These are phyloP conservation scores for Colletotrichum sp. DNA, from an alignment of 2,329 filamentous ascomycete species.

Conservation along the genomic window DNA sequence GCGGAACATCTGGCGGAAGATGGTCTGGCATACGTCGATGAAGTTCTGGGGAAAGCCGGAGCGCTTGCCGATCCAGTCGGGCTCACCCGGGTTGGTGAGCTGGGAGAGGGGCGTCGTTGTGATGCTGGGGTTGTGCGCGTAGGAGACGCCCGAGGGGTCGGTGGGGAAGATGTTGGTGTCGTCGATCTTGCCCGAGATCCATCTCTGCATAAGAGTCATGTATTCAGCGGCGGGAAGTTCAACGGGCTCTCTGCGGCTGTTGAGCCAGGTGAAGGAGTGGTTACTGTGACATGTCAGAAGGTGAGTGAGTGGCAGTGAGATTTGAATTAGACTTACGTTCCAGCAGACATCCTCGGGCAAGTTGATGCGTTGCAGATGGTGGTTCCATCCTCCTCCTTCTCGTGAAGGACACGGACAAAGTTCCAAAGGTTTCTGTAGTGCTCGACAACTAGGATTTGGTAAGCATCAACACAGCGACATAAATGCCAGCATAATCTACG, in stretches of 20 bases:
- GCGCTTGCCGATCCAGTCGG: constrained; percentile 86
- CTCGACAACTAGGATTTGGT: constrained; percentile 73
- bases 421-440: constrained; percentile 89
- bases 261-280: constrained; percentile 96
- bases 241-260: constrained; percentile 84
- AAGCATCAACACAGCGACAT: neutral
- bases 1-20: constrained; percentile 98
- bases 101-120: constrained; percentile 65
- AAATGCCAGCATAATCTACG: constrained; percentile 25
- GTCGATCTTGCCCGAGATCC: constrained; percentile 95
- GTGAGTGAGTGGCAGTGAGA: neutral
- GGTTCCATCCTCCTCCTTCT: constrained; percentile 78
- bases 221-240: constrained; percentile 93
- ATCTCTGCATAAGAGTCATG: constrained; percentile 94
- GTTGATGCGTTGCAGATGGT: constrained; percentile 83
- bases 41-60: constrained; percentile 94
- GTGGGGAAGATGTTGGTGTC: constrained; percentile 91
- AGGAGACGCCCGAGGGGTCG: constrained; percentile 74
- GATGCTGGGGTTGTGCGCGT: constrained; percentile 65
- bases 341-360: constrained; percentile 94
- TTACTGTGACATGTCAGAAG: constrained; percentile 54
- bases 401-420: constrained; percentile 87
- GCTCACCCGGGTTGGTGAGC: constrained; percentile 64
- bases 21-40: constrained; percentile 86
- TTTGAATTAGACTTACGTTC: constrained; percentile 69